Base-by-base conservation (phyloP, 1,139 yeast genomes). In the Debaryomyces subglobosus region DNA sequence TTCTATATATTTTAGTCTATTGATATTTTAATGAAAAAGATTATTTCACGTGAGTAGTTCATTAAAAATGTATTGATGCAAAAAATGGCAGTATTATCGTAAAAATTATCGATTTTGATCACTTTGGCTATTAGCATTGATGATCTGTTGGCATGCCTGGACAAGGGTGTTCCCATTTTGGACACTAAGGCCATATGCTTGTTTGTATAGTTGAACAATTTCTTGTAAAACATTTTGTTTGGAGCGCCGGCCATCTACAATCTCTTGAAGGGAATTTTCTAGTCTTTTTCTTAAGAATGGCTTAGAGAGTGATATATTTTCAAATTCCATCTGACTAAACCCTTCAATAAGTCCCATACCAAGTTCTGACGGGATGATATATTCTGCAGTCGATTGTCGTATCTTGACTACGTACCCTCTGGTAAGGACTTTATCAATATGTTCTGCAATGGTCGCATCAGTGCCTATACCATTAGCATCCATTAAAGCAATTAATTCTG, bases 371-470 rank as follows among this genome's bases (percentile, higher is more conserved):
- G 99, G 99, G 1, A 87, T 71, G 20, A 94, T 53, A 69, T 70
- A 49, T 69, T 79, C 56, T 61, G 55, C 64, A 38, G 58, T 52
- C 47, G 72, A 60, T 25, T 67, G 64, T 53, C 67, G 74, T 56
- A 47, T 71, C 55, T 85, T 85, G 13, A 70, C 69, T 2, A 89
- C 82, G 60, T 92, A 95, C 29, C 84, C 82, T 47, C 99, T 69
- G 9, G 66, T 65, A 23, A 79, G 69, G 41, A 95, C 84, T 61
- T 89, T 92, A 51, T 88, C 92, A 34, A 95, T 94, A 65, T 95
- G 99, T 39, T 94, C 99, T 0, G 99, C 99, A 70, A 95, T 95
- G 0, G 99, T 95, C 1, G 99, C 99, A 71, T 95, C 99, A 0
- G 99, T 95, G 1, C 99, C 99, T 43, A 95, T 95, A 0, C 98